Conservation (phyloP, 1,284 basidiomycete species). For the Porogramme epimiltina region DNA sequence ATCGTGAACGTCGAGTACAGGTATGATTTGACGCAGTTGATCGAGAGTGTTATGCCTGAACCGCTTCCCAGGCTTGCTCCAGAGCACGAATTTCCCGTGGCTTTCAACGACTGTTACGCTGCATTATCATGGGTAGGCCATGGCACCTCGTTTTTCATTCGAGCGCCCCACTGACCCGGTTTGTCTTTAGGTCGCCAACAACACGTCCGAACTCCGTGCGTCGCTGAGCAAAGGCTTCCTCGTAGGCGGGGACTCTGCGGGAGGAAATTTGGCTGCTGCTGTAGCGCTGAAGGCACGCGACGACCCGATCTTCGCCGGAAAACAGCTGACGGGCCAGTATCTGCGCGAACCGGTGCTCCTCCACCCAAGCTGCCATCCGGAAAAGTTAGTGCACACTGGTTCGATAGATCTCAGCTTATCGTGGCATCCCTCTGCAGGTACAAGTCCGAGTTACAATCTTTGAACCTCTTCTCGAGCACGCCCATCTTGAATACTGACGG, state of each 20-base stretch:
- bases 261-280: conserved; percentile 24
- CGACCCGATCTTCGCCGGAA: conserved; percentile 23
- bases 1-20: conserved; percentile 26
- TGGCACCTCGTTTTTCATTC: not conserved
- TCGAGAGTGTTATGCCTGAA: too few species aligned
- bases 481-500: not conserved
- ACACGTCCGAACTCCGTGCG: conserved; percentile 6
- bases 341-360: conserved; percentile 2
- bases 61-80: conserved; percentile 10
- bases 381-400: not conserved
- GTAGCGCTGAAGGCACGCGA: conserved; percentile 24
- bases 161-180: not conserved
- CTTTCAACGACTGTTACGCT: conserved; percentile 19
- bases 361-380: not conserved
- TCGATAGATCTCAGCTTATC: not conserved
- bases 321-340: conserved; percentile 13
- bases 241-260: conserved; percentile 28
- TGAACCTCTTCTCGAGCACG: not conserved
- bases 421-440: not conserved
- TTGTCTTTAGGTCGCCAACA: conserved; percentile 2
- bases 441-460: not conserved
- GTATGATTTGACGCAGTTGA: not conserved
- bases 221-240: conserved; percentile 23
- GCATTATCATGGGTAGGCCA: conserved; percentile 25
- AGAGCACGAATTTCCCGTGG: conserved; percentile 22